Conservation (phyloP, 2,329 filamentous ascomycete species). For the Talaromyces sp. region DNA sequence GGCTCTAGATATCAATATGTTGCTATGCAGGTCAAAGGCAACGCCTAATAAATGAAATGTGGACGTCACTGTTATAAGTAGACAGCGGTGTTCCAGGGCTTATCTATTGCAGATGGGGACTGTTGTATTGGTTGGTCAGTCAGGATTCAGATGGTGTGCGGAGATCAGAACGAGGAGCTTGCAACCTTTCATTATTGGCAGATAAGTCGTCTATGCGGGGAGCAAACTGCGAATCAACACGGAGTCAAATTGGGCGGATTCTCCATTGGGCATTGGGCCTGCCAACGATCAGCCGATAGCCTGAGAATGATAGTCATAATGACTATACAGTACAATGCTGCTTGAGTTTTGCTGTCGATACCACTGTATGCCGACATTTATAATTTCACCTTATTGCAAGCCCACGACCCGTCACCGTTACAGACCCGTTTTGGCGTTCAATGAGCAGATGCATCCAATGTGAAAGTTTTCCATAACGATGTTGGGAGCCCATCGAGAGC, state of each 20-base stretch:
- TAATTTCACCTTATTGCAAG: neutral
- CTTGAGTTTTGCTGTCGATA: neutral
- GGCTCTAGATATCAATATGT: neutral
- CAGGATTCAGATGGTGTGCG: slow-evolving; percentile 13
- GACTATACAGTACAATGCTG: neutral
- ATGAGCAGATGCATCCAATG: neutral
- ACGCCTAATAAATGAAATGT: neutral
- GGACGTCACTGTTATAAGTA: slow-evolving; percentile 11
- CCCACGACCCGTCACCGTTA: neutral
- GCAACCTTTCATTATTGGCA: slow-evolving; percentile 8
- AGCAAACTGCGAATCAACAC: slow-evolving; percentile 14
- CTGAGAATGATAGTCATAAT: neutral
- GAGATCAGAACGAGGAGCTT: slow-evolving; percentile 12
- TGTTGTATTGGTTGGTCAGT: slow-evolving; percentile 10
- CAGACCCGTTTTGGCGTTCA: neutral
- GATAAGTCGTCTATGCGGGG: slow-evolving; percentile 12
- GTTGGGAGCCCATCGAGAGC: neutral
- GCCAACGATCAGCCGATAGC: slow-evolving; percentile 12
- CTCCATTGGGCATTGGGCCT: slow-evolving; percentile 15
- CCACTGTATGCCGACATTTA: neutral
- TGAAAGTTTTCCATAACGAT: neutral
- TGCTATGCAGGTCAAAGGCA: neutral
- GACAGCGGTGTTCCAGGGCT: slow-evolving; percentile 2
- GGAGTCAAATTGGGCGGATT: slow-evolving; percentile 6
- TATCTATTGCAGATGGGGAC: slow-evolving; percentile 14